A percentile compares a stretch with the other conserved stretches of the same genome.
Evolutionary conservation across 1,284 basidiomycete species (phyloP).

Genomic region (Cryptococcus sp.): DNA sequence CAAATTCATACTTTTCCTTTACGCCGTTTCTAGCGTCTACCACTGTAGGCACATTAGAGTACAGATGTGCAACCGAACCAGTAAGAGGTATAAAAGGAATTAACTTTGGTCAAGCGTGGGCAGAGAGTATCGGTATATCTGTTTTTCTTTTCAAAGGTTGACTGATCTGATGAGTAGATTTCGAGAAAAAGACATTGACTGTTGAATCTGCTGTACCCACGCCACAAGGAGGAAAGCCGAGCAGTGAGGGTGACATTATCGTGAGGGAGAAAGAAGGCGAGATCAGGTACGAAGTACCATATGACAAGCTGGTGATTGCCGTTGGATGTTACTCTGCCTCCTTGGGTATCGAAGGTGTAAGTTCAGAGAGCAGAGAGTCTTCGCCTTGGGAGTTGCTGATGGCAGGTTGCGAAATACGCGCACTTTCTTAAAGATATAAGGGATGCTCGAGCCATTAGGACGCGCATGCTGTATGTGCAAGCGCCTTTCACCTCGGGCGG

Average conservation of each 20-base stretch:
- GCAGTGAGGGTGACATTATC: background rate
- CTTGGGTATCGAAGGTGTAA: conserved; percentile 52
- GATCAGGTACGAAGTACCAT: conserved; percentile 55
- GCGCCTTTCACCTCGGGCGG: no score
- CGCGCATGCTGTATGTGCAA: conserved; percentile 63
- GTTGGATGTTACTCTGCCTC: conserved; percentile 80
- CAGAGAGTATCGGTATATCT: conserved; percentile 34
- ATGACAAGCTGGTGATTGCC: conserved; percentile 78
- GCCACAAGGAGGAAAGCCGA: conserved; percentile 5
- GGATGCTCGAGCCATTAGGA: conserved; percentile 74
- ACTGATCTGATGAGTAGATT: conserved; percentile 52
- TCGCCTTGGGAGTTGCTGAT: conserved; percentile 40
- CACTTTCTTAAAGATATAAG: conserved; percentile 77
- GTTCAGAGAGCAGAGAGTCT: conserved; percentile 20
- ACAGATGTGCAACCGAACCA: conserved; percentile 72
- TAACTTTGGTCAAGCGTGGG: conserved; percentile 49
- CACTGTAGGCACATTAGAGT: conserved; percentile 76
- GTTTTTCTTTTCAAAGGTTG: no score
- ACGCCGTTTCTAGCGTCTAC: conserved; percentile 72
- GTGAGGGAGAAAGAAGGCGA: conserved; percentile 11
- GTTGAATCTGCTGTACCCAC: conserved; percentile 32
- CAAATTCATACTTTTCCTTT: conserved; percentile 76
- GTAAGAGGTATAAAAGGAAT: conserved; percentile 52
- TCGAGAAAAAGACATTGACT: conserved; percentile 58
- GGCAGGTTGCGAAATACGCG: conserved; percentile 66